phyloP scores from a whole-genome alignment of 73 alveolate genomes.

The Paramecium sonneborni region DNA sequence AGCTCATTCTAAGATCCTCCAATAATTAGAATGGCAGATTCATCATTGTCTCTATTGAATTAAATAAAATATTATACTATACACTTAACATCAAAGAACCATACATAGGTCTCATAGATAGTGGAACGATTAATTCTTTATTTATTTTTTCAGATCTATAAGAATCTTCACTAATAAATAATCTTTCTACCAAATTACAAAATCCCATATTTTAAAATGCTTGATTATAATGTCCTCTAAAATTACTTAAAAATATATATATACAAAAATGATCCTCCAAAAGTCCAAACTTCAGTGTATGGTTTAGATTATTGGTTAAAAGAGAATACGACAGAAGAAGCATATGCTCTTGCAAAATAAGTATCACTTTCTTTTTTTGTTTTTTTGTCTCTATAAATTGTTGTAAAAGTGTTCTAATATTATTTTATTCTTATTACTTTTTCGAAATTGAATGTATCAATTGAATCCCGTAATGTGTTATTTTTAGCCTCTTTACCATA shows the following conservation, averaged over 20 bases:
- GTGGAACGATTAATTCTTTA: slow-evolving; percentile 5
- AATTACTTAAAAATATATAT: background rate
- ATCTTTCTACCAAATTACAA: slow-evolving; percentile 38
- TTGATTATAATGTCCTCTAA: slow-evolving; percentile 24
- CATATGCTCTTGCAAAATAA: slow-evolving; percentile 49
- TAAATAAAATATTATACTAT: background rate
- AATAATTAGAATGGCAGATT: slow-evolving; percentile 30
- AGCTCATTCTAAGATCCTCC: slow-evolving; percentile 53
- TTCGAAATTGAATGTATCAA: background rate
- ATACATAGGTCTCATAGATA: slow-evolving; percentile 53
- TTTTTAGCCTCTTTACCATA: slow-evolving; percentile 40
- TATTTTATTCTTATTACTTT: background rate
- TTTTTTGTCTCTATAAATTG: background rate
- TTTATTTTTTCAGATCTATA: slow-evolving; percentile 17
- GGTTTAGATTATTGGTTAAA: background rate
- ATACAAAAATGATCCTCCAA: slow-evolving; percentile 47
- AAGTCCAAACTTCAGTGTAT: slow-evolving; percentile 38
- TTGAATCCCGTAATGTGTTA: background rate
- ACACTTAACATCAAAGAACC: slow-evolving; percentile 29
- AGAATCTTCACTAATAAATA: background rate
- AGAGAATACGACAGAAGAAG: slow-evolving; percentile 1
- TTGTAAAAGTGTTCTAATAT: background rate
- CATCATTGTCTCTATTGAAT: background rate
- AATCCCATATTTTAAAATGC: background rate
- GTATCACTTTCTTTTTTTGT: background rate